A percentile compares a stretch with the other conserved stretches of the same genome.
Conservation (phyloP, 1,139 yeast genomes). For the Yamadazyma siamensis region DNA sequence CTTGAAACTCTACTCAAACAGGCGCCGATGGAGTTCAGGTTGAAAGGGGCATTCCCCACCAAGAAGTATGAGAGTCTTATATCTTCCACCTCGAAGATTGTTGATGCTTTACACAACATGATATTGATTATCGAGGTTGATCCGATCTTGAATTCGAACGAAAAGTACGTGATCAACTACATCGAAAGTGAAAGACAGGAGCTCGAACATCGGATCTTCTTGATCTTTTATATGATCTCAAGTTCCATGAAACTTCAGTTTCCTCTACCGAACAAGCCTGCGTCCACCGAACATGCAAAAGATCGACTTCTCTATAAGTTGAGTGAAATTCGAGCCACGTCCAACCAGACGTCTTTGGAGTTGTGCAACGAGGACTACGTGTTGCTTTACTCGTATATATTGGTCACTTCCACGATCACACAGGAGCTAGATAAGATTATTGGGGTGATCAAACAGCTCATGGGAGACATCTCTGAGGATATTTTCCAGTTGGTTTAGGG, state of each 20-base stretch:
- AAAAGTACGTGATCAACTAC: conserved; percentile 52
- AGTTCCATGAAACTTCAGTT: conserved; percentile 73
- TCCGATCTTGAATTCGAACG: conserved; percentile 50
- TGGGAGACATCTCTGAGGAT: conserved; percentile 63
- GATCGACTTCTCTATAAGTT: conserved; percentile 66
- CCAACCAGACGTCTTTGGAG: conserved; percentile 13
- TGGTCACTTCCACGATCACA: conserved; percentile 67
- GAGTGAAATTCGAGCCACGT: conserved; percentile 44
- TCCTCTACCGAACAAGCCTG: conserved; percentile 74
- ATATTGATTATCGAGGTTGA: conserved; percentile 65
- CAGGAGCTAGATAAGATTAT: conserved; percentile 62
- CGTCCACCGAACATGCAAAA: conserved; percentile 73
- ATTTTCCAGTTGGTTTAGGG: conserved; percentile 37
- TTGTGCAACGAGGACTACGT: conserved; percentile 68
- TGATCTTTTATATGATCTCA: conserved; percentile 74
- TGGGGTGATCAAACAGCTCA: conserved; percentile 49
- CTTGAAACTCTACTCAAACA: conserved; percentile 60
- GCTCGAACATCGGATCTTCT: conserved; percentile 66
- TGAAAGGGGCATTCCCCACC: conserved; percentile 70
- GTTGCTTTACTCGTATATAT: conserved; percentile 66
- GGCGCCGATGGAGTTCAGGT: conserved; percentile 72
- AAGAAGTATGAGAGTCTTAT: conserved; percentile 50
- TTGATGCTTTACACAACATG: conserved; percentile 74
- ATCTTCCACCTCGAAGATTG: conserved; percentile 56
- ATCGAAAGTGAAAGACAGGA: conserved; percentile 62